Evolutionary conservation across 2,329 filamentous ascomycete genomes (phyloP).

Genomic region (Sporothrix dimorphospora): DNA sequence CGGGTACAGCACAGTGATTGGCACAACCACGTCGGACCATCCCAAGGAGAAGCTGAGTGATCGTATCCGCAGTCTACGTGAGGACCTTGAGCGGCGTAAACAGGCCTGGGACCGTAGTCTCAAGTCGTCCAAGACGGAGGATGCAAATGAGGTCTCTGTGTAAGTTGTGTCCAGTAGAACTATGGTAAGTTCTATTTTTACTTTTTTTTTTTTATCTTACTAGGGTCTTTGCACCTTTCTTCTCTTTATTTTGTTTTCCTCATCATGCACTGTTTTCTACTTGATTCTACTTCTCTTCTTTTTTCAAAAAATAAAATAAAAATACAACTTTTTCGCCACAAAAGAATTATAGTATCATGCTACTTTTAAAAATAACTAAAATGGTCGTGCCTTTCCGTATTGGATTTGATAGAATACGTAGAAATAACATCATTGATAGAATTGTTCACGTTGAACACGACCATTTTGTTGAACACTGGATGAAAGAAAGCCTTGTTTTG

Average conservation of each 20-base stretch:
- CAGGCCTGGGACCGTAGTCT: constrained; percentile 14
- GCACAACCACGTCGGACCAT: background rate
- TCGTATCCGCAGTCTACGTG: constrained; percentile 25
- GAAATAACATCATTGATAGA: background rate
- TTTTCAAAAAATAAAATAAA: background rate
- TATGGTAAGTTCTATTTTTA: background rate
- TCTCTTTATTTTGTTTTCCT: background rate
- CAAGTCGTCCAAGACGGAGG: background rate
- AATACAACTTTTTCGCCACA: background rate
- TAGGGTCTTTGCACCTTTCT: background rate
- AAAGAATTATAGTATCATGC: background rate
- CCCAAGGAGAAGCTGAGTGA: constrained; percentile 26
- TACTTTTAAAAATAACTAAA: background rate
- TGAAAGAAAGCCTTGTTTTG: background rate
- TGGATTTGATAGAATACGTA: background rate
- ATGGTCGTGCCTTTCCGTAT: background rate
- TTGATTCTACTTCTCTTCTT: background rate
- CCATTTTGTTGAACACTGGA: background rate
- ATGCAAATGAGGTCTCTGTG: background rate
- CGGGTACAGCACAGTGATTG: background rate
- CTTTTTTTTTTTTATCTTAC: background rate
- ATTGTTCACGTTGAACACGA: background rate
- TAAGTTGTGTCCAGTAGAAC: background rate
- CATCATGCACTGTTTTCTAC: no score
- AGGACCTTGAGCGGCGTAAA: constrained; percentile 28